These are phyloP conservation scores for Fusarium falciforme DNA, from an alignment of 2,329 filamentous ascomycete species.

Conservation along the genomic window DNA sequence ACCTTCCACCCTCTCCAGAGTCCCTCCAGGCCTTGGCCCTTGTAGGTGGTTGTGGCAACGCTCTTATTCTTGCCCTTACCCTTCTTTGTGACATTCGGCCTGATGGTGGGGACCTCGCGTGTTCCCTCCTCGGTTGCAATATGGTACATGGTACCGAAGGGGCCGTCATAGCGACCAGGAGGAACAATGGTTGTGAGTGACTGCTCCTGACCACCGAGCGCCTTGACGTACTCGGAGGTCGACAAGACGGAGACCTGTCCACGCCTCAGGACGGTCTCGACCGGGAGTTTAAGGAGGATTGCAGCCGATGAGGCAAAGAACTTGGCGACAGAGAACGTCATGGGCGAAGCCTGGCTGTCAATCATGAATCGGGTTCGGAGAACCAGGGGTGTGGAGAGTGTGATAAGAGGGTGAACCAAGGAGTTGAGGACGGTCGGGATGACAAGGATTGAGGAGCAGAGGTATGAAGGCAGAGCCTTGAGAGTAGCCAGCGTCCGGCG, in stretches of 20 bases:
- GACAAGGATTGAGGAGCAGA: constrained; percentile 77
- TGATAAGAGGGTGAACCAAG: constrained; percentile 84
- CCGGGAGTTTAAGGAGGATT: constrained; percentile 85
- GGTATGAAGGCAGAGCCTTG: constrained; percentile 80
- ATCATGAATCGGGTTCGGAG: constrained; percentile 87
- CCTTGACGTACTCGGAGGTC: constrained; percentile 62
- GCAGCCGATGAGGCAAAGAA: constrained; percentile 85
- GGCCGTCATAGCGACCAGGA: constrained; percentile 83
- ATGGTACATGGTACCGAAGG: constrained; percentile 90
- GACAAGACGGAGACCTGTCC: constrained; percentile 83
- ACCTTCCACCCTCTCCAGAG: constrained; percentile 82
- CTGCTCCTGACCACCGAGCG: constrained; percentile 56
- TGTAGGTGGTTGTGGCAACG: constrained; percentile 54
- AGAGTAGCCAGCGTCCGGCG: constrained; percentile 84
- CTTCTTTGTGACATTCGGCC: constrained; percentile 47
- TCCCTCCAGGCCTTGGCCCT: constrained; percentile 75
- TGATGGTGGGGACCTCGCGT: constrained; percentile 55
- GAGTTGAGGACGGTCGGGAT: constrained; percentile 90
- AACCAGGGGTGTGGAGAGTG: constrained; percentile 84
- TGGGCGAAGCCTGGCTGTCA: constrained; percentile 83
- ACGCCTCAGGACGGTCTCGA: constrained; percentile 91
- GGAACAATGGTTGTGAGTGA: constrained; percentile 80
- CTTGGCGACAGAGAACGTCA: constrained; percentile 82
- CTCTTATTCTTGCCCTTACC: constrained; percentile 47
- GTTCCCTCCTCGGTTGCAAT: constrained; percentile 87